These are phyloP conservation scores for Theileria annulata DNA, from an alignment of 169 alveolate genomes.

Conservation along the genomic window DNA sequence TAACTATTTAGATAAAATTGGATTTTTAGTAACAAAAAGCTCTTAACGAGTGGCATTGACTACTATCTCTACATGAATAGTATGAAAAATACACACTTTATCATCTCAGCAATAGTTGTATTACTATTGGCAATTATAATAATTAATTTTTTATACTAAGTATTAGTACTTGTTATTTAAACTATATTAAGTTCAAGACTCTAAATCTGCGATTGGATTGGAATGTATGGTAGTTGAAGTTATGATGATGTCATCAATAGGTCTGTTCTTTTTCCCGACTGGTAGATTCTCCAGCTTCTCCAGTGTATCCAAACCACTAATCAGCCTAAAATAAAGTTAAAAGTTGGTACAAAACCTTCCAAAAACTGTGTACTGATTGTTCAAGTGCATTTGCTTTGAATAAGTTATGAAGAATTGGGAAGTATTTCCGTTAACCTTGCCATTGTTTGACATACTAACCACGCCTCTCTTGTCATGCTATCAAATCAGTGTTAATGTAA, in stretches of 20 bases:
- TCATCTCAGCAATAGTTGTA: conserved; percentile 10
- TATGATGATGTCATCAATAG: conserved; percentile 79
- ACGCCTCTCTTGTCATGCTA: conserved; percentile 88
- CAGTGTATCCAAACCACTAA: conserved; percentile 90
- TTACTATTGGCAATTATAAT: conserved; percentile 17
- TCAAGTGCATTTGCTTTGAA: conserved; percentile 89
- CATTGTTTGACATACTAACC: conserved; percentile 90
- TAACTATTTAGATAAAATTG: background rate
- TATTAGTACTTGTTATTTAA: background rate
- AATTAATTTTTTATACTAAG: conserved; percentile 6
- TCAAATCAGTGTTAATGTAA: background rate
- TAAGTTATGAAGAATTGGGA: conserved; percentile 91
- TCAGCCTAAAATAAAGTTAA: conserved; percentile 69
- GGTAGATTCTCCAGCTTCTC: conserved; percentile 87
- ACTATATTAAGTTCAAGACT: conserved; percentile 19
- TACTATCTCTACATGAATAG: conserved; percentile 45
- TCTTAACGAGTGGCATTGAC: conserved; percentile 58
- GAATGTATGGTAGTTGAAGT: conserved; percentile 82
- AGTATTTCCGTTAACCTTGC: conserved; percentile 88
- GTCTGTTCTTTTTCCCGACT: conserved; percentile 82
- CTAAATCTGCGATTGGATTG: conserved; percentile 88
- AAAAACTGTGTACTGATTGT: conserved; percentile 88
- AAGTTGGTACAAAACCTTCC: conserved; percentile 75
- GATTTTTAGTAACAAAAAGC: conserved; percentile 21
- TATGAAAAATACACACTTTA: conserved; percentile 6